These are phyloP conservation scores for Exophiala sp. DNA, from an alignment of 2,329 filamentous ascomycete species.

Conservation along the genomic window DNA sequence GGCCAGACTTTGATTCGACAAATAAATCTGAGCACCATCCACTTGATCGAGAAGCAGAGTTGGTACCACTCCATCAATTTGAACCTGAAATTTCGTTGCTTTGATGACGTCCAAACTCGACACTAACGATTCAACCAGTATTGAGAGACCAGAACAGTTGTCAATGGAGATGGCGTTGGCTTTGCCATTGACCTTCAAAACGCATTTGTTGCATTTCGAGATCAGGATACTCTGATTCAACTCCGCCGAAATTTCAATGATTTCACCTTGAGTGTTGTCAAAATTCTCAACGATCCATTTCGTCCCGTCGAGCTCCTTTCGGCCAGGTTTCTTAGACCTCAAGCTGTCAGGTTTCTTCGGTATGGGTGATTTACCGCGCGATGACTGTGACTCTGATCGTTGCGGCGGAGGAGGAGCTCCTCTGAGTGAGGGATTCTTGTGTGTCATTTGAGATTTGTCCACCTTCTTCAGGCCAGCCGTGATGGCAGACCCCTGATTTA, in stretches of 20 bases:
- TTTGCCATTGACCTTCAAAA: constrained; percentile 85
- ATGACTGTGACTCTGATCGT: constrained; percentile 51
- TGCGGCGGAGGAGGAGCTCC: constrained; percentile 66
- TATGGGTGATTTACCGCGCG: constrained; percentile 76
- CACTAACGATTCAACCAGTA: constrained; percentile 85
- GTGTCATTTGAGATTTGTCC: constrained; percentile 93
- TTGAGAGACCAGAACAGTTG: constrained; percentile 77
- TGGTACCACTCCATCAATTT: constrained; percentile 80
- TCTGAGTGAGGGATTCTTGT: constrained; percentile 90
- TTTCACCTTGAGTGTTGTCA: constrained; percentile 65
- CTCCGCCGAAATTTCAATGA: constrained; percentile 76
- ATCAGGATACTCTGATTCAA: constrained; percentile 89
- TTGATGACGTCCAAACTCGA: constrained; percentile 95
- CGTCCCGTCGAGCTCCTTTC: constrained; percentile 77
- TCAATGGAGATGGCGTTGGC: constrained; percentile 96
- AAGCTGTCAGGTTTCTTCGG: constrained; percentile 85
- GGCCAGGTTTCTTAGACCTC: constrained; percentile 76
- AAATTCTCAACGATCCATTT: constrained; percentile 98
- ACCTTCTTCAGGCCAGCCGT: constrained; percentile 89
- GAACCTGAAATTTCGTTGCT: constrained; percentile 88
- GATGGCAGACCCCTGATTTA: constrained; percentile 85
- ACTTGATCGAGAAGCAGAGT: constrained; percentile 91
- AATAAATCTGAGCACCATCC: constrained; percentile 82
- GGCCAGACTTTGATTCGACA: constrained; percentile 71
- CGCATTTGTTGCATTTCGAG: constrained; percentile 84